Conservation (phyloP, 257 asterid genomes). For the Solanum habrochaites region DNA sequence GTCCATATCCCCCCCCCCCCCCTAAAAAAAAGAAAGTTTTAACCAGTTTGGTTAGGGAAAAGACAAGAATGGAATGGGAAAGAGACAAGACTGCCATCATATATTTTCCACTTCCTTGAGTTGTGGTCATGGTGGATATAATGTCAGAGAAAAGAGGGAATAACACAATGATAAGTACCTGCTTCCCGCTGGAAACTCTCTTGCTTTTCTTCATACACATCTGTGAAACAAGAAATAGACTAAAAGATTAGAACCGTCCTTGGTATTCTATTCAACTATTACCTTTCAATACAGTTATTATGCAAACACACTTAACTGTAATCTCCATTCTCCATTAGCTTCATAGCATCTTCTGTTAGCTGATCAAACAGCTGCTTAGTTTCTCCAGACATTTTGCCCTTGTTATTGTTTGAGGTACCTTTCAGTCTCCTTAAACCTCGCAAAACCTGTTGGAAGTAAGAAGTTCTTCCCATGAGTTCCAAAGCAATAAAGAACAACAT, state of each 20-base stretch:
- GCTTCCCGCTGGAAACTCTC: constrained; percentile 89
- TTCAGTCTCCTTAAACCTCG: constrained; percentile 89
- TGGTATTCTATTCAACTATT: not conserved
- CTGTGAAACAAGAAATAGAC: constrained; percentile 26
- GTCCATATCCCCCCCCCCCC: not conserved
- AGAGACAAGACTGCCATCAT: not conserved
- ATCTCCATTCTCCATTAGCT: constrained; percentile 87
- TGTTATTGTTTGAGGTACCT: constrained; percentile 69
- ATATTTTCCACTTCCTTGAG: not conserved
- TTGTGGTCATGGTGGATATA: not conserved
- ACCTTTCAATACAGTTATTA: not conserved
- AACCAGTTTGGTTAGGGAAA: not conserved
- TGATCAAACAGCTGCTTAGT: constrained; percentile 71
- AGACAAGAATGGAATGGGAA: not conserved
- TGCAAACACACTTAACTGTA: constrained; percentile 46
- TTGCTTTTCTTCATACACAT: constrained; percentile 83
- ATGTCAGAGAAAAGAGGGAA: not conserved
- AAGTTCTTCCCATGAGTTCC: not conserved
- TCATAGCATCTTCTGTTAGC: constrained; percentile 95
- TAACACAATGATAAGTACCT: constrained; percentile 35
- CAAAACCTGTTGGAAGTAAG: constrained; percentile 43
- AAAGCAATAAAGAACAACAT: not conserved
- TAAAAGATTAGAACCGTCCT: not conserved
- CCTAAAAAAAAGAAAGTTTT: not conserved
- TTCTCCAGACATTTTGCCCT: constrained; percentile 80